phyloP scores from a whole-genome alignment of 805 yeast species.

The Debaryomyces hansenii region DNA sequence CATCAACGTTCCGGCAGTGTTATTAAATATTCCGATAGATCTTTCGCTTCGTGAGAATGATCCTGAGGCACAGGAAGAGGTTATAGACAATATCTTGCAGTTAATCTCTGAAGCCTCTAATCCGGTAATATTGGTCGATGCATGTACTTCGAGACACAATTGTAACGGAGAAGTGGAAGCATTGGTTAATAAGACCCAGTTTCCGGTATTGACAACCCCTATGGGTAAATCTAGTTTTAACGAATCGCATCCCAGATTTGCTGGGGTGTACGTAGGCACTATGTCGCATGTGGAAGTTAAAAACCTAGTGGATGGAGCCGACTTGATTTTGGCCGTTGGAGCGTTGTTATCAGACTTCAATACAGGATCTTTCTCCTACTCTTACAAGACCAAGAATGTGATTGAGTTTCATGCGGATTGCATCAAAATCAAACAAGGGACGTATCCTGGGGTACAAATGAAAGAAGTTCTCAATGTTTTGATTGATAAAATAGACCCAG shows the following conservation, averaged over 20 bases:
- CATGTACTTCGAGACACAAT: slow-evolving; percentile 80
- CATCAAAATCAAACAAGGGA: slow-evolving; percentile 67
- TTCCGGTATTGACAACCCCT: slow-evolving; percentile 84
- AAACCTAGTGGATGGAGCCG: slow-evolving; percentile 70
- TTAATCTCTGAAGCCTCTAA: slow-evolving; percentile 59
- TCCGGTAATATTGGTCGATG: slow-evolving; percentile 81
- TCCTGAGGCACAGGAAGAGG: slow-evolving; percentile 38
- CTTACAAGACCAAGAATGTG: slow-evolving; percentile 71
- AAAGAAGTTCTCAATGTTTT: slow-evolving; percentile 39
- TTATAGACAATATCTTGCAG: slow-evolving; percentile 39
- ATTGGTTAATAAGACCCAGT: slow-evolving; percentile 66
- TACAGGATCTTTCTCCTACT: slow-evolving; percentile 83
- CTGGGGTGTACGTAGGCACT: slow-evolving; percentile 87
- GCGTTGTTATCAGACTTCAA: slow-evolving; percentile 85
- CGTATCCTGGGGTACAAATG: slow-evolving; percentile 74
- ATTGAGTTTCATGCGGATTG: slow-evolving; percentile 79
- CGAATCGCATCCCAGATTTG: slow-evolving; percentile 71
- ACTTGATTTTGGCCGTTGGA: slow-evolving; percentile 76
- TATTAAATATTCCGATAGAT: slow-evolving; percentile 66
- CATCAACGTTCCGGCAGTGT: slow-evolving; percentile 53
- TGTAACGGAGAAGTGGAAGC: slow-evolving; percentile 62
- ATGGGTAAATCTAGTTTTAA: slow-evolving; percentile 85
- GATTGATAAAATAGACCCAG: slow-evolving; percentile 14
- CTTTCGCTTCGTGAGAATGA: slow-evolving; percentile 44
- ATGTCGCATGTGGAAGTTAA: slow-evolving; percentile 71